phyloP scores from a whole-genome alignment of 106 monocot species.

The Dioscorea dumetorum region DNA sequence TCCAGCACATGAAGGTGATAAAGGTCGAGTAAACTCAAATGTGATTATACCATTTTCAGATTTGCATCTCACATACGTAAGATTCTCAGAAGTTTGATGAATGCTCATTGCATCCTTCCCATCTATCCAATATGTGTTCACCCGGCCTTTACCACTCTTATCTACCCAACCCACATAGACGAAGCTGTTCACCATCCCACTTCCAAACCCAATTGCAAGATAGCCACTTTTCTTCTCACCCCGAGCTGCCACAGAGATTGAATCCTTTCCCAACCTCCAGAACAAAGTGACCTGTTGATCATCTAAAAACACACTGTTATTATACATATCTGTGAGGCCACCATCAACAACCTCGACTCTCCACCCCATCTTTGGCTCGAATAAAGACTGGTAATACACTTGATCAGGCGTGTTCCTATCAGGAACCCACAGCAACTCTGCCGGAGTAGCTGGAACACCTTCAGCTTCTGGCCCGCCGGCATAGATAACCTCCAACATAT shows the following conservation, averaged over 20 bases:
- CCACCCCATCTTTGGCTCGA: slow-evolving; percentile 91
- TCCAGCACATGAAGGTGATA: slow-evolving; percentile 67
- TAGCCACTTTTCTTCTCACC: slow-evolving; percentile 87
- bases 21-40: slow-evolving; percentile 78
- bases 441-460: slow-evolving; percentile 84
- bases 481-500: slow-evolving; percentile 72
- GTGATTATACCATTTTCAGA: slow-evolving; percentile 78
- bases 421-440: slow-evolving; percentile 69
- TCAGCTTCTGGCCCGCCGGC: slow-evolving; percentile 64
- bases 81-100: slow-evolving; percentile 67
- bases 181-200: slow-evolving; percentile 81
- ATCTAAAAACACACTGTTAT: slow-evolving; percentile 83
- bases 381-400: slow-evolving; percentile 86
- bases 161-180: slow-evolving; percentile 94
- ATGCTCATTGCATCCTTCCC: slow-evolving; percentile 55
- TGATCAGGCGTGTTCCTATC: slow-evolving; percentile 89
- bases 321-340: slow-evolving; percentile 92
- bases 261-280: slow-evolving; percentile 69
- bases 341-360: slow-evolving; percentile 95
- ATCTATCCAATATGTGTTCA: slow-evolving; percentile 87
- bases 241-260: slow-evolving; percentile 73
- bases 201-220: slow-evolving; percentile 87
- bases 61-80: slow-evolving; percentile 61
- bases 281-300: slow-evolving; percentile 85
- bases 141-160: slow-evolving; percentile 48